Conservation (phyloP, 148 eudicot genomes). For the Dysphania ambrosioides region DNA sequence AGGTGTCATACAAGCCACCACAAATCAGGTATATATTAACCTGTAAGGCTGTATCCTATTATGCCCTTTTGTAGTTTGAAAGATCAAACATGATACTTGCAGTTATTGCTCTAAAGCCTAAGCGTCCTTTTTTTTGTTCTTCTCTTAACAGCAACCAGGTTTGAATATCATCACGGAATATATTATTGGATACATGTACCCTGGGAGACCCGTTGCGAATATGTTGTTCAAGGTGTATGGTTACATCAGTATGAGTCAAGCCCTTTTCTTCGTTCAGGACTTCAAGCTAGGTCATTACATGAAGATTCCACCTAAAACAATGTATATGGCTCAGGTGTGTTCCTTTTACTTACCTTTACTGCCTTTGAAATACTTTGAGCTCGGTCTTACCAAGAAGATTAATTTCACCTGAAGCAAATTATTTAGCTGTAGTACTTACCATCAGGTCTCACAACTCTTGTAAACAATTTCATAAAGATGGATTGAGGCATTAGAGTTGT, state of each 20-base stretch:
- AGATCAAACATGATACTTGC: background rate
- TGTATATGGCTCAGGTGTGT: constrained; percentile 69
- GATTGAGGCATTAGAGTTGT: background rate
- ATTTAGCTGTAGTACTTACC: background rate
- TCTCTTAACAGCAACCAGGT: constrained; percentile 77
- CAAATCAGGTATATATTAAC: constrained; percentile 59
- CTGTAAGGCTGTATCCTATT: background rate
- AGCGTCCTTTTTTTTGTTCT: background rate
- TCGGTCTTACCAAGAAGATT: too few relatives aligned
- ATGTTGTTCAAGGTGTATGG: constrained; percentile 89
- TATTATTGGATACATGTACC: constrained; percentile 62
- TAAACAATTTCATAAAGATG: background rate
- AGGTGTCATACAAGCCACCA: constrained; percentile 68
- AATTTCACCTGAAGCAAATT: too few relatives aligned
- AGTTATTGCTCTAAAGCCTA: background rate
- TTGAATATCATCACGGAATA: constrained; percentile 79
- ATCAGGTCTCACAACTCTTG: background rate
- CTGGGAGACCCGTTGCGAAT: constrained; percentile 79
- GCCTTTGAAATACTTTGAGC: too few relatives aligned
- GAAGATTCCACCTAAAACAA: constrained; percentile 81
- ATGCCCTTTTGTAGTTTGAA: constrained; percentile 1
- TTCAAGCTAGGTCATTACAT: constrained; percentile 91
- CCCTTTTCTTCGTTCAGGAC: constrained; percentile 49
- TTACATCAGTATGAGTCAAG: constrained; percentile 83
- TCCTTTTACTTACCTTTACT: background rate